These are phyloP conservation scores for Chaetomium globosum DNA, from an alignment of 2,329 filamentous ascomycete species.

Conservation along the genomic window DNA sequence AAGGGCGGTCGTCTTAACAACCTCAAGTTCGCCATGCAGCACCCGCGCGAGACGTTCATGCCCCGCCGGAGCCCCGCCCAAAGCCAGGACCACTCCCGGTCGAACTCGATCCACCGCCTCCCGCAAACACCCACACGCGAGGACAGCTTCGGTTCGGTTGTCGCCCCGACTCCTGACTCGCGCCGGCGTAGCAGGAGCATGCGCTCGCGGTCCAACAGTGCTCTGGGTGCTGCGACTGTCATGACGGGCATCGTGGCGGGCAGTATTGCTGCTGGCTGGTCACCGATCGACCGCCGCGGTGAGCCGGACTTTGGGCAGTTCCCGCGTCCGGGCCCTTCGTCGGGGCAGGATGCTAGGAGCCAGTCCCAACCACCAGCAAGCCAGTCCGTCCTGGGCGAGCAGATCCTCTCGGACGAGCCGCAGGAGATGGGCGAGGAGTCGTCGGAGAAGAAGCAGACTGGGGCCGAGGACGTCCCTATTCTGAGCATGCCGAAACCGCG, in stretches of 20 bases:
- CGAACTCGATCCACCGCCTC: constrained; percentile 58
- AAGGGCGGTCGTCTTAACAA: constrained; percentile 82
- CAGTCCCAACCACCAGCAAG: constrained; percentile 1
- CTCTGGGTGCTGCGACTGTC: constrained; percentile 72
- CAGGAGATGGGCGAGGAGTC: constrained; percentile 39
- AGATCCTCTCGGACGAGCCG: constrained; percentile 43
- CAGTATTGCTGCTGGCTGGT: constrained; percentile 75
- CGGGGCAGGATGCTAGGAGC: constrained; percentile 13
- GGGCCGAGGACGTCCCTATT: constrained; percentile 32
- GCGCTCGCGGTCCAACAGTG: constrained; percentile 68
- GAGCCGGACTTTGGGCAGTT: constrained; percentile 45
- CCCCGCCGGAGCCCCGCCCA: constrained; percentile 64
- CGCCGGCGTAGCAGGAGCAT: constrained; percentile 68
- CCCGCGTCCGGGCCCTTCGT: constrained; percentile 39
- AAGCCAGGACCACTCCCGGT: constrained; percentile 64
- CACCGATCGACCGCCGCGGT: constrained; percentile 61
- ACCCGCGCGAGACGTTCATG: constrained; percentile 71
- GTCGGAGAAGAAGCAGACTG: constrained; percentile 12
- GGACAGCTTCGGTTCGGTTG: constrained; percentile 51
- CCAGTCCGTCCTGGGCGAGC: constrained; percentile 31
- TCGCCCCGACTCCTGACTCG: constrained; percentile 58
- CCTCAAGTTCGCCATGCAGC: constrained; percentile 74
- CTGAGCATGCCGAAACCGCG: constrained; percentile 35
- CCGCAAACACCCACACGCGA: constrained; percentile 66
- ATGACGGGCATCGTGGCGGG: constrained; percentile 84